Base-by-base conservation (phyloP, 179 eudicot genomes). In the Drosera spatulata region DNA sequence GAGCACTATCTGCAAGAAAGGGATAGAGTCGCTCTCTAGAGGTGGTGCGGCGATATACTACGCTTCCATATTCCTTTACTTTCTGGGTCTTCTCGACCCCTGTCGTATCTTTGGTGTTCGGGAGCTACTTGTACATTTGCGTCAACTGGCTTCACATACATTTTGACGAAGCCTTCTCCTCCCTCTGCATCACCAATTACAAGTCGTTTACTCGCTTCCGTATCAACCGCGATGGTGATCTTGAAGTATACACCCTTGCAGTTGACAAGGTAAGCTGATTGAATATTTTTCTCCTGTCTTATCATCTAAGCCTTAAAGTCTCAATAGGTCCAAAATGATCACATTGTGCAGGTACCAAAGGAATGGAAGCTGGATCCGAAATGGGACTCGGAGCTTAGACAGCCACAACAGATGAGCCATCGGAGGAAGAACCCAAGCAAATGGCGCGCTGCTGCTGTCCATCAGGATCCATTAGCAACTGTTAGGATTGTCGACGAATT, bases 71-170 rank as follows among this genome's bases (percentile, higher is more conserved):
- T 93, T 93, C 79, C 93, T 89, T 61, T 93, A 93, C 70, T 93
- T 93, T 79, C 68, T 89, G 96, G 95, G 89, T 93, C 56, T 84
- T 93, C 70, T 86, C 99, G n/a, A 93, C 99, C 58, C 99, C 99
- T 40, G 77, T 93, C 52, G 99, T 93, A 52, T 93, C 99, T 11
- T 71, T 93, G 82, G 77, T 93, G 40, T 86, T 93, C 41, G 99
- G 99, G 66, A 89, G 99, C 82, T 93, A 93, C 72, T 71, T 93
- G 70, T 93, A 93, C 66, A 65, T 89, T 13, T 93, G 95, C 68
- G 80, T 93, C 69, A 93, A 93, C 56, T 93, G 99, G 96, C 75
- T 93, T 60, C 93, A 89, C 80, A 54, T 93, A n/a, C 99, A 93
- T 69, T 93, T 91, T 39, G 99, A 93, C 48, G 99, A 93, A 83